These are phyloP conservation scores for Creolimax fragrantissima DNA, from an alignment of 78 protist genomes.

Conservation along the genomic window DNA sequence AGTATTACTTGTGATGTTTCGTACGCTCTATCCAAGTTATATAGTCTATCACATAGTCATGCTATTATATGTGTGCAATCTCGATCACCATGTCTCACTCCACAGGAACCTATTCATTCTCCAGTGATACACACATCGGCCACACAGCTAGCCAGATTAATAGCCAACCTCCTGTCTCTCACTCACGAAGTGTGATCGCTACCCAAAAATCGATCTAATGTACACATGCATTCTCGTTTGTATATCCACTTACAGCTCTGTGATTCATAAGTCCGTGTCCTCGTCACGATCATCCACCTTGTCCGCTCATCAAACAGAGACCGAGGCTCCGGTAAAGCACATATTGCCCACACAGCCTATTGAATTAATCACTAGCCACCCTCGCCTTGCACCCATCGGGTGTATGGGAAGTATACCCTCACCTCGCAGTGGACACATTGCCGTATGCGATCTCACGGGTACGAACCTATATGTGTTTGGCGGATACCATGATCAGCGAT, in stretches of 20 bases:
- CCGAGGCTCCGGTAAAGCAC: too few species aligned
- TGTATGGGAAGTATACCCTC: background rate
- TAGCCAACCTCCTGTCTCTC: too few species aligned
- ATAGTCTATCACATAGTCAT: too few species aligned
- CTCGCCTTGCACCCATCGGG: background rate
- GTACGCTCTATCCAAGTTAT: too few species aligned
- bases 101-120: too few species aligned
- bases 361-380: background rate
- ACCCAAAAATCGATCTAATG: background rate
- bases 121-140: too few species aligned
- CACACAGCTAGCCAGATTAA: too few species aligned
- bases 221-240: background rate
- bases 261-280: background rate
- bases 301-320: background rate
- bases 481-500: constrained; percentile 24
- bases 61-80: too few species aligned
- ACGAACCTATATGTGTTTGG: constrained; percentile 22
- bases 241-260: background rate
- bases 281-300: background rate
- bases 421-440: constrained; percentile 18
- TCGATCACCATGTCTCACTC: too few species aligned
- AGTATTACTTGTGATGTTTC: too few species aligned
- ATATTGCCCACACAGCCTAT: background rate
- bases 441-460: background rate
- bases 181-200: background rate